phyloP scores from a whole-genome alignment of 805 yeast species.

The Candida morakotiae region DNA sequence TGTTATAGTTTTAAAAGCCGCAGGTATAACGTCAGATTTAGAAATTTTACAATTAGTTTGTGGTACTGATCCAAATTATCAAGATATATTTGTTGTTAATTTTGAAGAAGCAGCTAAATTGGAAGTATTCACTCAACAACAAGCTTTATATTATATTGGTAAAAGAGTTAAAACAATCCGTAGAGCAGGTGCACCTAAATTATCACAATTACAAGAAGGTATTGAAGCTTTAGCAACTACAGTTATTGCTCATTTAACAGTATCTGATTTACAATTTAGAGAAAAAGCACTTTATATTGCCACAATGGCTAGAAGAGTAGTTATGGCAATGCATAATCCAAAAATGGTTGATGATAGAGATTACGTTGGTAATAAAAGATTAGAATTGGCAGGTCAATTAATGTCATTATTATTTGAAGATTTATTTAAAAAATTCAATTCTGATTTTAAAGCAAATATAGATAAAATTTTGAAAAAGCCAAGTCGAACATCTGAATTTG shows the following conservation, averaged over 20 bases:
- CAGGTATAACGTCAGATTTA: constrained; percentile 87
- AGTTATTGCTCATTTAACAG: constrained; percentile 90
- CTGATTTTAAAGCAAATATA: constrained; percentile 89
- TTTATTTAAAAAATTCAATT: constrained; percentile 92
- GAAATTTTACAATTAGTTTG: constrained; percentile 94
- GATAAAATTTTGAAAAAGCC: constrained; percentile 94
- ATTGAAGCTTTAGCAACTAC: constrained; percentile 95
- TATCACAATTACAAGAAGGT: constrained; percentile 86
- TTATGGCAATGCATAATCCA: constrained; percentile 93
- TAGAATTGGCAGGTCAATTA: constrained; percentile 95
- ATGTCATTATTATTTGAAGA: constrained; percentile 95
- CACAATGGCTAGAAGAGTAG: constrained; percentile 92
- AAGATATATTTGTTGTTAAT: constrained; percentile 87
- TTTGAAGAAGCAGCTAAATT: constrained; percentile 89
- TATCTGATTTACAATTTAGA: constrained; percentile 77
- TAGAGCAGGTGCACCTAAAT: constrained; percentile 77
- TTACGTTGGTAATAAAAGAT: constrained; percentile 95
- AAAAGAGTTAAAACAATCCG: constrained; percentile 88
- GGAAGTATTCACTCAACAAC: constrained; percentile 86
- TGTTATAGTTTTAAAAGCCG: constrained; percentile 88
- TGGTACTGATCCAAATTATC: constrained; percentile 83
- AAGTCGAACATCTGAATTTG: constrained; percentile 90
- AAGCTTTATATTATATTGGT: constrained; percentile 90
- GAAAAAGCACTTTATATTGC: constrained; percentile 94
- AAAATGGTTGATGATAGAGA: constrained; percentile 97